Conservation (phyloP, 306 rosid genomes). For the Quercus gilva region DNA sequence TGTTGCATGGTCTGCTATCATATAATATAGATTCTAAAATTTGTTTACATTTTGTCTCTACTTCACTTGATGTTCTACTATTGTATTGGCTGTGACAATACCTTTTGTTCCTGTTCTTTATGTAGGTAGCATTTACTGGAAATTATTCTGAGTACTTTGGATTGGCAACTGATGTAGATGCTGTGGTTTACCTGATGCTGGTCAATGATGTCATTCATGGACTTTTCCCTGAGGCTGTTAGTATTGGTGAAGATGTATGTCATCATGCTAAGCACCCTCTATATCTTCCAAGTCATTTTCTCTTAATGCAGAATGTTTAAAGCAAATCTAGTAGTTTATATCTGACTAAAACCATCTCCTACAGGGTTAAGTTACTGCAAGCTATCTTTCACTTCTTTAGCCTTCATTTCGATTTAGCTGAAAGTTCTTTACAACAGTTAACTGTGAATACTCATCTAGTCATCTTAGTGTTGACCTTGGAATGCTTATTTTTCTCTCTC, state of each 20-base stretch:
- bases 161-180: constrained; percentile 82
- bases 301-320: neutral
- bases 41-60: neutral
- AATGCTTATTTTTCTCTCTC: neutral
- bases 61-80: neutral
- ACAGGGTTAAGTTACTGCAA: neutral
- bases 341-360: neutral
- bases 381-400: neutral
- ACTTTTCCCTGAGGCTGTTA: constrained; percentile 84
- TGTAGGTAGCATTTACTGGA: constrained; percentile 86
- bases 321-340: neutral
- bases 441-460: neutral
- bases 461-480: neutral
- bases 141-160: constrained; percentile 93
- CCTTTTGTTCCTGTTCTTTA: constrained; percentile 1
- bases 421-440: neutral
- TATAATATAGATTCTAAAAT: too few species aligned
- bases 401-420: neutral
- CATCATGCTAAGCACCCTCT: constrained; percentile 1
- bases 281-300: constrained; percentile 1
- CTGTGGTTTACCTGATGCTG: constrained; percentile 92
- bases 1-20: neutral
- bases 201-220: constrained; percentile 96
- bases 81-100: neutral
- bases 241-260: constrained; percentile 96